Evolutionary conservation across 768 basidiomycete species (phyloP), one percentile per base, ranked within the genome.

Genomic region (Agrocybe pediades): DNA sequence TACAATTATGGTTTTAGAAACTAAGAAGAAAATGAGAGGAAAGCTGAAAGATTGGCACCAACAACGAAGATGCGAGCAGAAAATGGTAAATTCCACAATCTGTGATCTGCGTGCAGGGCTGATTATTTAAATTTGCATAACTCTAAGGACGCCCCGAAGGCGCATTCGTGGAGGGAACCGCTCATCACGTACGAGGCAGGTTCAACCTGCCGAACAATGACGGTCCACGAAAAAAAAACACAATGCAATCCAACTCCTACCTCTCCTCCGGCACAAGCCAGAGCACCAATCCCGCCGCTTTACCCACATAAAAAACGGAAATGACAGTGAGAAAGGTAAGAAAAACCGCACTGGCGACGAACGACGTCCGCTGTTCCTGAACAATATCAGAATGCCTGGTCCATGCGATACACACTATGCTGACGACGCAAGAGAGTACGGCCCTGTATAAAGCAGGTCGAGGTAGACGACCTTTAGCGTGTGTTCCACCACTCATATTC

Each of bases 341-440:
- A 30, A 56, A 56, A 13, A 56, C 45, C 1, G 49, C 55, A n/a
- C 55, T 46, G 2, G 19, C 43, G n/a, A 47, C 47, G 45, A 46
- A 56, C 1, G 49, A 33, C 11, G 20, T 39, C 15, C 41, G 6
- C 21, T 44, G 17, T 11, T 51, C 49, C 23, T 41, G 16, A 9
- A 41, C 11, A 19, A 11, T 24, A 19, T 40, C 24, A 8, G 41
- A 46, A 3, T 19, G 36, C 9, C 46, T 51, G 3, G 45, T 56
- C 55, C 55, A 56, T 6, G 55, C 55, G 9, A 56, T 46, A 17
- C 45, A 51, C 27, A 56, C 44, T 2, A 56, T 26, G n/a, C 49
- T 46, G 9, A 51, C 13, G 16, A 29, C 49, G 23, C 55, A 56
- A 17, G 55, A 51, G 11, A 47, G 24, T 40, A 51, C 47, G 1